These are phyloP conservation scores for Galerina sulciceps DNA, from an alignment of 768 basidiomycete genomes.

Conservation along the genomic window DNA sequence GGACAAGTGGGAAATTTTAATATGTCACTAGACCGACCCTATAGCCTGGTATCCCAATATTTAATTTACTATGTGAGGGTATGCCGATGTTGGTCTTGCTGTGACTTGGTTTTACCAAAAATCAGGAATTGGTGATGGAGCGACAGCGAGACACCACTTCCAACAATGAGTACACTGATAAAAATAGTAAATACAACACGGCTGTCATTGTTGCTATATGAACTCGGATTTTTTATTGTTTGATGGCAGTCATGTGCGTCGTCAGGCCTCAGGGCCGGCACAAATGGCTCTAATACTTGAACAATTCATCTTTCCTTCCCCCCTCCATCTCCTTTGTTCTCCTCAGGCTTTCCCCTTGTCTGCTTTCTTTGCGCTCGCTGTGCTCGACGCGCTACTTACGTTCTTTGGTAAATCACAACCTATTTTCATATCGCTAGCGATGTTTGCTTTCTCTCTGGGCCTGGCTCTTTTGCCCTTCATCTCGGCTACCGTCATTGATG, in stretches of 20 bases:
- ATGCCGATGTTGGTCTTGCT: too few relatives aligned
- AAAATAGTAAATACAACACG: constrained; percentile 9
- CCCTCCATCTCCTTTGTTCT: constrained; percentile 26
- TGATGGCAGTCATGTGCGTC: constrained; percentile 4
- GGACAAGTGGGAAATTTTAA: constrained; percentile 57
- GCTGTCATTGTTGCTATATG: constrained; percentile 8
- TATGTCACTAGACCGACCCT: too few relatives aligned
- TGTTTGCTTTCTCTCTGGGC: constrained; percentile 51
- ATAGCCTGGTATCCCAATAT: too few relatives aligned
- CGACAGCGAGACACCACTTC: too few relatives aligned
- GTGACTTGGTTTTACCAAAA: too few relatives aligned
- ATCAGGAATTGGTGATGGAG: too few relatives aligned
- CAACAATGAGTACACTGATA: too few relatives aligned
- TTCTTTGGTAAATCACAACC: constrained; percentile 29
- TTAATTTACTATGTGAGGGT: too few relatives aligned
- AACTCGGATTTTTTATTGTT: constrained; percentile 1
- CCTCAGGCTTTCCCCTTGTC: constrained; percentile 20
- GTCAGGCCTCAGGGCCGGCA: constrained; percentile 12
- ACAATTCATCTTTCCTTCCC: constrained; percentile 16
- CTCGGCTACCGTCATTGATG: constrained; percentile 51
- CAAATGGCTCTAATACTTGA: constrained; percentile 9
- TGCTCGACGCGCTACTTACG: constrained; percentile 19
- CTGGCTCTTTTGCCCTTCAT: constrained; percentile 55
- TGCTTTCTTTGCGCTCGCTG: constrained; percentile 24
- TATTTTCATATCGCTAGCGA: constrained; percentile 42